A percentile compares a stretch with the other conserved stretches of the same genome.
Conservation (phyloP, 306 rosid species). For the Dryas alaskensis region DNA sequence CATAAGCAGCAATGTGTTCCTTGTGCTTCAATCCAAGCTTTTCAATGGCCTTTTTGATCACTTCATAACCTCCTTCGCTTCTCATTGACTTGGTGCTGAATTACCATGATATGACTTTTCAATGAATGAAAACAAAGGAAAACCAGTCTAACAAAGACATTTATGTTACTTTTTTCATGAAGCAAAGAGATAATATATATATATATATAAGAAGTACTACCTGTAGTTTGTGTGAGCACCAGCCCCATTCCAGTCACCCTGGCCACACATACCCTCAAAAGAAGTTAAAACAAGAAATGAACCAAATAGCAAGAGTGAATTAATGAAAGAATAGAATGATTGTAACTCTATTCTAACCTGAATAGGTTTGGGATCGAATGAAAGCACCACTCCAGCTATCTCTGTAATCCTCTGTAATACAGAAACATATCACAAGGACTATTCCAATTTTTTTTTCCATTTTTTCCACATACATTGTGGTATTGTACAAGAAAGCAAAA, state of each 20-base stretch:
- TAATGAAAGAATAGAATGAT: neutral
- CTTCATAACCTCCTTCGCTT: conserved; percentile 52
- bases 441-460: neutral
- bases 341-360: neutral
- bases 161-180: too few species aligned
- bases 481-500: too few species aligned
- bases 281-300: neutral
- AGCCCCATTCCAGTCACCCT: conserved; percentile 23
- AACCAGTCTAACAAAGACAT: too few species aligned
- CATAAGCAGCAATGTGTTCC: conserved; percentile 68
- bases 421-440: neutral
- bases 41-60: conserved; percentile 54
- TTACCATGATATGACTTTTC: neutral
- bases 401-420: conserved; percentile 13
- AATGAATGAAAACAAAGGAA: too few species aligned
- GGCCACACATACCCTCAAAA: neutral
- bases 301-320: neutral
- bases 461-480: too few species aligned
- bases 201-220: neutral
- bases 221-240: conserved; percentile 21
- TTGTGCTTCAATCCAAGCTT: conserved; percentile 55
- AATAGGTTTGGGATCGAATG: conserved; percentile 22
- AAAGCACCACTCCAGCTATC: conserved; percentile 19
- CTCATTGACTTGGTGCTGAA: conserved; percentile 66
- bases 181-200: too few species aligned